phyloP scores from a whole-genome alignment of 495 filamentous ascomycete species.

The Lentithecium fluviatile region DNA sequence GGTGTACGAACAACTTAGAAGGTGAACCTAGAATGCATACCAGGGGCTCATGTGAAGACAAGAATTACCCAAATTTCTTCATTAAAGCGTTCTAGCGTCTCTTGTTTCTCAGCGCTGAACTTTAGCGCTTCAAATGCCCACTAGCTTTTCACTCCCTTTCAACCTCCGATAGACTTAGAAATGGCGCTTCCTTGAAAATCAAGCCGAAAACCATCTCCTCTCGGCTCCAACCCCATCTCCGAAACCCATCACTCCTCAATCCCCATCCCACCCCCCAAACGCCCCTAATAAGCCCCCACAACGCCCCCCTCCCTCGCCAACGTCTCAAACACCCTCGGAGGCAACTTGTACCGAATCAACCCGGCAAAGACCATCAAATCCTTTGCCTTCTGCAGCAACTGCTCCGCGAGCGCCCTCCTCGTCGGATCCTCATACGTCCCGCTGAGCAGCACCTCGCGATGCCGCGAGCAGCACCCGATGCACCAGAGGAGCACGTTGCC shows the following conservation, averaged over 20 bases:
- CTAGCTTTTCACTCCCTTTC: no score
- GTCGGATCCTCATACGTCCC: slow-evolving; percentile 70
- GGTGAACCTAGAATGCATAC: no score
- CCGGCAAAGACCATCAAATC: slow-evolving; percentile 94
- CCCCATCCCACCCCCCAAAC: background rate
- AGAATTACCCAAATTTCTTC: no score
- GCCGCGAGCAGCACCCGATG: slow-evolving; percentile 74
- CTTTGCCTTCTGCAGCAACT: slow-evolving; percentile 71
- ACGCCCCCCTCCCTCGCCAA: slow-evolving; percentile 75
- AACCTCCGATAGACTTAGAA: no score
- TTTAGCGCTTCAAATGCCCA: no score
- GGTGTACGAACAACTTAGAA: no score
- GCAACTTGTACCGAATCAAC: slow-evolving; percentile 84
- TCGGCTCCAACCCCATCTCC: background rate
- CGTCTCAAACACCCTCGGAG: slow-evolving; percentile 72
- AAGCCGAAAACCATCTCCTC: background rate
- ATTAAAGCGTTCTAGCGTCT: no score
- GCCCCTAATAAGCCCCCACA: slow-evolving; percentile 49
- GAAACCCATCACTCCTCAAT: background rate
- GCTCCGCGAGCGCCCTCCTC: slow-evolving; percentile 64
- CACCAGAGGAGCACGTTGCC: slow-evolving; percentile 91
- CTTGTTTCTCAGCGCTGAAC: no score
- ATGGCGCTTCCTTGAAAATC: no score
- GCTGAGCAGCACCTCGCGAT: slow-evolving; percentile 64
- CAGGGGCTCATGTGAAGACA: no score